phyloP scores from a whole-genome alignment of 2,329 filamentous ascomycete genomes.

The Stagonosporopsis rhizophila region DNA sequence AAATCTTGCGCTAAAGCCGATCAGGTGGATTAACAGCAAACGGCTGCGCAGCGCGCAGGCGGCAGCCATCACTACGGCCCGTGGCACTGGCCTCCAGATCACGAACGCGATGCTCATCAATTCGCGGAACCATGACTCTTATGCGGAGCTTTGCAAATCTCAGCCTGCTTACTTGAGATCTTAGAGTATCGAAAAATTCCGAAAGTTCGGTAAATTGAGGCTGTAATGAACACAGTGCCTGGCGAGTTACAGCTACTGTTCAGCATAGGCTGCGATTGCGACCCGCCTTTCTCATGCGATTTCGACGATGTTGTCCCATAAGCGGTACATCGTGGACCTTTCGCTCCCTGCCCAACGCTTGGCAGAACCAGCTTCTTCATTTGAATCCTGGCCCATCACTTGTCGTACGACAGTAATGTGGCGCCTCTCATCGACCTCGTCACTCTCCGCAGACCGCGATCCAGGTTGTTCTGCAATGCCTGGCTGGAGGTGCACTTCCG shows the following conservation, averaged over 20 bases:
- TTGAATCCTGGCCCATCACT: neutral
- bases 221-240: constrained; percentile 8
- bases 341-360: neutral
- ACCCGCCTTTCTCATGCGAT: constrained; percentile 9
- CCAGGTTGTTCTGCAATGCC: neutral
- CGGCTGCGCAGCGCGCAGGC: neutral
- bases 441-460: neutral
- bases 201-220: constrained; percentile 11
- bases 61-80: constrained; percentile 10
- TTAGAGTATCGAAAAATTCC: constrained; percentile 20
- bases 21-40: neutral
- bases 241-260: neutral
- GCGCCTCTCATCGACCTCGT: neutral
- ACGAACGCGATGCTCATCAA: constrained; percentile 5
- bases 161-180: constrained; percentile 9
- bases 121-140: constrained; percentile 13
- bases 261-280: constrained; percentile 11
- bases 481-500: neutral
- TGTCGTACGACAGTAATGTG: neutral
- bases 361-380: neutral
- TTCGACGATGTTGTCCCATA: neutral
- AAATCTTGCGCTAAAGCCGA: neutral
- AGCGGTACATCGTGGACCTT: constrained; percentile 1
- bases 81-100: constrained; percentile 13
- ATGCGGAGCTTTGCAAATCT: constrained; percentile 5